Base-by-base conservation (phyloP, 139 green algal genomes). In the Picochlorum sp. region DNA sequence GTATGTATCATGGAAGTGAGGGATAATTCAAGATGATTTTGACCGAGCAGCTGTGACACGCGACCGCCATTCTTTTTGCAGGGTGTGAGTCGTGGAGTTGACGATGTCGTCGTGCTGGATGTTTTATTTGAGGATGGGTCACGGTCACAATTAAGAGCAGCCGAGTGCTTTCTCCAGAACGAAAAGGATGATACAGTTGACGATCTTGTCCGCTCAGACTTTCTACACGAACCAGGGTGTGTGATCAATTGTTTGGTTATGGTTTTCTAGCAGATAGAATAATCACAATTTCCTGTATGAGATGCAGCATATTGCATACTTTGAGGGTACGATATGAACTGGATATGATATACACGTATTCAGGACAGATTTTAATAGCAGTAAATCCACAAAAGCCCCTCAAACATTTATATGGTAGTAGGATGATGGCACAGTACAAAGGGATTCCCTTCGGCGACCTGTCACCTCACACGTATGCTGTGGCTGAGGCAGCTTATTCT, bases 311-410 rank as follows among this genome's bases (percentile, higher is more conserved):
- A 54, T 67, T 95, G 63, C 74, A 93, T 57, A 95, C 89, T 23
- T 76, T 95, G 54, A 54, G 66, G 8, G 70, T 80, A 7, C 73
- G 87, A 34, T 95, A 95, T 56, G 30, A 49, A 3, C 68, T 88
- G 30, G 85, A 93, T 65, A 69, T 84, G 47, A 95, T 95, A 37
- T 95, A 95, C 75, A 95, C 87, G 8, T 95, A 95, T 85, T 87
- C 73, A 14, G 87, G 85, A 57, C 77, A 68, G 66, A 95, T 95
- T 56, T 73, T 95, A 1, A 95, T 95, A 45, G 87, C 87, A 45
- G 76, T 77, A 16, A 95, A 95, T 58, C 87, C 87, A 0, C 89
- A 93, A 68, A 81, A 86, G 52, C 74, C 71, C 7, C 49, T 95
- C 45, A 68, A 74, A 21, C 78, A 88, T 62, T 72, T 95, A 58